phyloP scores from a whole-genome alignment of 352 stramenopile genomes.

The Poterioochromonas sp. region DNA sequence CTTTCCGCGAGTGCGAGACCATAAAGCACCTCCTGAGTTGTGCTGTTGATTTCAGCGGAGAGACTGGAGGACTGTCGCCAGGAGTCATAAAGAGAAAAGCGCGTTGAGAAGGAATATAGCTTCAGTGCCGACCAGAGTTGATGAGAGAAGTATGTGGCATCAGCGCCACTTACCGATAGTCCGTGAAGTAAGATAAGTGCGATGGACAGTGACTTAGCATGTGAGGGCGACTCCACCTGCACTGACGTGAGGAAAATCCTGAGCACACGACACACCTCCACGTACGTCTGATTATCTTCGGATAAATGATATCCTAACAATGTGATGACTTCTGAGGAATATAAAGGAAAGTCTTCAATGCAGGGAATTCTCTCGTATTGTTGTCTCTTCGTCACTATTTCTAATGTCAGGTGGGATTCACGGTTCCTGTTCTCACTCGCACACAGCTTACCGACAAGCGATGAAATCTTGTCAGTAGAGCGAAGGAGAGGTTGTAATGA shows the following conservation, averaged over 20 bases:
- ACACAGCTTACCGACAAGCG: neutral
- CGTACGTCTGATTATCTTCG: neutral
- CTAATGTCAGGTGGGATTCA: neutral
- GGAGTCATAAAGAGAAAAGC: conserved; percentile 21
- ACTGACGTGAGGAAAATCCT: neutral
- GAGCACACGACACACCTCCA: neutral
- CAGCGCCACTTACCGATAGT: neutral
- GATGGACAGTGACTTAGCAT: neutral
- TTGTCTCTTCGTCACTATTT: neutral
- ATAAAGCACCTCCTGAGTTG: conserved; percentile 35
- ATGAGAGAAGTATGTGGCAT: neutral
- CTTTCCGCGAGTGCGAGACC: neutral
- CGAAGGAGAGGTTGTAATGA: neutral
- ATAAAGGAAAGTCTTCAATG: neutral
- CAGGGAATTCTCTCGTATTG: neutral
- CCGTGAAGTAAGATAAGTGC: neutral
- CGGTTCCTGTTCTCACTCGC: no score
- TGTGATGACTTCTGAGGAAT: no score
- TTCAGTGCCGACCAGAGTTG: neutral
- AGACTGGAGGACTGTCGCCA: conserved; percentile 45
- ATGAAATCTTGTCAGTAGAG: neutral
- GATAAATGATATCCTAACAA: neutral
- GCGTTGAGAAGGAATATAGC: neutral
- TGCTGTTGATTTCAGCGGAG: no score
- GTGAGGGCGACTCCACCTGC: no score